These are phyloP conservation scores for Clavispora vitiphila DNA, from an alignment of 805 yeast genomes.

Conservation along the genomic window DNA sequence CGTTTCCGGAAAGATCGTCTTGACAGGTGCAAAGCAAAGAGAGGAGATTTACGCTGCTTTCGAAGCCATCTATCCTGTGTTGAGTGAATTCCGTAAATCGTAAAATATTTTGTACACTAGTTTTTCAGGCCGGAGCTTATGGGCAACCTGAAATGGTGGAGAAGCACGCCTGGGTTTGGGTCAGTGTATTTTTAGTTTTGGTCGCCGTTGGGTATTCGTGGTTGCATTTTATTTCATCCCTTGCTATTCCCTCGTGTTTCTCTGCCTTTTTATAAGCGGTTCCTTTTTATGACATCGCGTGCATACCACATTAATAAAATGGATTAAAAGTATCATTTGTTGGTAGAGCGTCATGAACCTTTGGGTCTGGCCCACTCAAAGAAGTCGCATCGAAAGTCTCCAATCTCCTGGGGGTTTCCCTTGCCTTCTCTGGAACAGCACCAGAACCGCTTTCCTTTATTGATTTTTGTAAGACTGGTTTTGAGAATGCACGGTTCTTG, in stretches of 20 bases:
- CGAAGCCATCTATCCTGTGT: constrained; percentile 96
- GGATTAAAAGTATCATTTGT: not conserved
- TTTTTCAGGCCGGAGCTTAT: not conserved
- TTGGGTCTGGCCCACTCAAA: constrained; percentile 14
- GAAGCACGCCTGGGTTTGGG: constrained; percentile 1
- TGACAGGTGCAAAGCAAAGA: constrained; percentile 98
- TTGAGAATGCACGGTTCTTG: constrained; percentile 21
- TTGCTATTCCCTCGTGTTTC: not conserved
- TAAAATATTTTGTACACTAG: constrained; percentile 18
- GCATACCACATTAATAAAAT: not conserved
- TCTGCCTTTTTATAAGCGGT: not conserved
- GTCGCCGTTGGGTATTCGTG: constrained; percentile 1
- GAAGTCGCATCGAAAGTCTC: constrained; percentile 13
- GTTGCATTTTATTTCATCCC: constrained; percentile 2
- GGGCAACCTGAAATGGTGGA: not conserved
- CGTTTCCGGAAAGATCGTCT: constrained; percentile 94
- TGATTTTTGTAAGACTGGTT: constrained; percentile 23
- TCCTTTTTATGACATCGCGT: not conserved
- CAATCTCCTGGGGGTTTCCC: constrained; percentile 11
- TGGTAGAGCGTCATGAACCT: not conserved
- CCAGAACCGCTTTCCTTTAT: constrained; percentile 30
- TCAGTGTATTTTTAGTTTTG: constrained; percentile 6
- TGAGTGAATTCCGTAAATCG: constrained; percentile 93
- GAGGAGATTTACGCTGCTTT: constrained; percentile 98
- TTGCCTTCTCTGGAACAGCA: constrained; percentile 19